Evolutionary conservation across 345 rosid species (phyloP).

Genomic region (Ricinus communis): DNA sequence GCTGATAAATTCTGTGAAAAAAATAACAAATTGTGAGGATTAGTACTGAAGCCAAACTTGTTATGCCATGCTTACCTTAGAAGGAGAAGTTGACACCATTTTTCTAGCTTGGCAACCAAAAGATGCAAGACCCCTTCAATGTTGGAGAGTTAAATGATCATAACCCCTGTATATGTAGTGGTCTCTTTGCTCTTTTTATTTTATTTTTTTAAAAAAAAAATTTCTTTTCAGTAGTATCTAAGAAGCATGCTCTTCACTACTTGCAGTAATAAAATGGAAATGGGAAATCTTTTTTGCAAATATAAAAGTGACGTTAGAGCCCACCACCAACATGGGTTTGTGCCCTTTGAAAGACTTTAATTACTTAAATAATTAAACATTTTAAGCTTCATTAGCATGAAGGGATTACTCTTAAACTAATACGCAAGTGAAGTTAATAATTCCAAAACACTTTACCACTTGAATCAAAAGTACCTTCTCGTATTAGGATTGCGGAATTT

Average conservation of each 20-base stretch:
- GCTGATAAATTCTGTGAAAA: neutral
- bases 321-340: neutral
- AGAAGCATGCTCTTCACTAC: neutral
- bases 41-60: neutral
- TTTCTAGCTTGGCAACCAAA: neutral
- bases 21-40: neutral
- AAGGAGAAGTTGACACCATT: conserved; percentile 63
- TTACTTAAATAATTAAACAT: neutral
- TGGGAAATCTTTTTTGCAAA: neutral
- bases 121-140: conserved; percentile 4
- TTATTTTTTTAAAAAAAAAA: too few relatives aligned
- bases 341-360: neutral
- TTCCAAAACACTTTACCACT: neutral
- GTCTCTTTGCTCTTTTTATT: neutral
- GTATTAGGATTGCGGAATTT: conserved; percentile 14
- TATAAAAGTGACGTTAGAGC: neutral
- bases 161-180: conserved; percentile 22
- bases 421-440: neutral
- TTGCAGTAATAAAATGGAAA: neutral
- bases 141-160: conserved; percentile 14
- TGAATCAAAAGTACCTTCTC: neutral
- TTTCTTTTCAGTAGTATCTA: too few relatives aligned
- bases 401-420: neutral
- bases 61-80: conserved; percentile 36
- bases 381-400: neutral